Evolutionary conservation across 2,329 filamentous ascomycete genomes (phyloP).

Genomic region (Fusarium nisikadoi): DNA sequence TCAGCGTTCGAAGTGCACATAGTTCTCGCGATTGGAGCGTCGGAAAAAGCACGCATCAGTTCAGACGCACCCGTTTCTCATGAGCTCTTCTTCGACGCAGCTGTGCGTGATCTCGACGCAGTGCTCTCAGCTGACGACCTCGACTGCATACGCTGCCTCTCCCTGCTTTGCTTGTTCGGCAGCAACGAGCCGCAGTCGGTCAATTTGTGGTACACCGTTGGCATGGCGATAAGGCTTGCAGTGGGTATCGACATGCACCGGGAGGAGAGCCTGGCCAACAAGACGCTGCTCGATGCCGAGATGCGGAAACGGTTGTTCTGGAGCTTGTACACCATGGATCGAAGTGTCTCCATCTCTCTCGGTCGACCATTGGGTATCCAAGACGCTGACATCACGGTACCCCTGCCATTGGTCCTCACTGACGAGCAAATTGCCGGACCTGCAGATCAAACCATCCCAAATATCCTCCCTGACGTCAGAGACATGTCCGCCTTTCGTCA

Average conservation of each 20-base stretch:
- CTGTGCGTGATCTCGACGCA: slow-evolving; percentile 22
- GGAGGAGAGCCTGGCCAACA: slow-evolving; percentile 25
- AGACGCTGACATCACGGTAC: slow-evolving; percentile 37
- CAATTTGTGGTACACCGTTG: slow-evolving; percentile 40
- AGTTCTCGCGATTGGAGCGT: slow-evolving; percentile 39
- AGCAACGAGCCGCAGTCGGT: slow-evolving; percentile 41
- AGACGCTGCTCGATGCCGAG: slow-evolving; percentile 28
- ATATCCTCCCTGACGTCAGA: slow-evolving; percentile 28
- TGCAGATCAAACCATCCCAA: slow-evolving; percentile 24
- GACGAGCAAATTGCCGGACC: slow-evolving; percentile 29
- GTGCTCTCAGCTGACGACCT: slow-evolving; percentile 35
- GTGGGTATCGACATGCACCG: slow-evolving; percentile 39
- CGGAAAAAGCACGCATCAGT: slow-evolving; percentile 29
- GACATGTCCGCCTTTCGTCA: slow-evolving; percentile 40
- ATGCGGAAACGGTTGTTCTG: slow-evolving; percentile 39
- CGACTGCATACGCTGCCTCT: slow-evolving; percentile 34
- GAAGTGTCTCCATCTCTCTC: slow-evolving; percentile 36
- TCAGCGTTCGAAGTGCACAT: slow-evolving; percentile 39
- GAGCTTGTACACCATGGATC: slow-evolving; percentile 40
- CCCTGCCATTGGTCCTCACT: slow-evolving; percentile 25
- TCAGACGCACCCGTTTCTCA: slow-evolving; percentile 20
- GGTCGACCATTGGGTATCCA: slow-evolving; percentile 34
- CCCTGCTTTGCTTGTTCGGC: slow-evolving; percentile 36
- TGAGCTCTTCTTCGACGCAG: slow-evolving; percentile 35
- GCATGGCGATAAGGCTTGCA: slow-evolving; percentile 35